Evolutionary conservation across 2,329 filamentous ascomycete genomes (phyloP).

Genomic region (Bipolaris bicolor): DNA sequence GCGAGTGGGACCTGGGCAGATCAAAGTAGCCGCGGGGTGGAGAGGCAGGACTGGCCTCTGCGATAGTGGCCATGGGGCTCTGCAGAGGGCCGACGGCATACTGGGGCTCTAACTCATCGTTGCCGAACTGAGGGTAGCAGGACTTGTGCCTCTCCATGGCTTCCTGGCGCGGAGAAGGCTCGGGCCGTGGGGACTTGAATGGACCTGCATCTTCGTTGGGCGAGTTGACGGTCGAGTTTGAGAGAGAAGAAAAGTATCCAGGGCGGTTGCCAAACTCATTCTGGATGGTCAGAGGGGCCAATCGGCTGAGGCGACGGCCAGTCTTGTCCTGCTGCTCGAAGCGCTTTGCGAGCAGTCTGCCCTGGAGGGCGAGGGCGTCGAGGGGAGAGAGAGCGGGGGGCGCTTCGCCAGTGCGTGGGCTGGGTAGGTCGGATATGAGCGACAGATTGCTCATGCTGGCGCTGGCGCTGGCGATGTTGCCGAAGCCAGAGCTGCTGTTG

Average conservation of each 20-base stretch:
- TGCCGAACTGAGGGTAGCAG: constrained; percentile 44
- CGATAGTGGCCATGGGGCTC: constrained; percentile 44
- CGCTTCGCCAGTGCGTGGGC: constrained; percentile 61
- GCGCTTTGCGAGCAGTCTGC: constrained; percentile 83
- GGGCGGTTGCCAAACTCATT: constrained; percentile 80
- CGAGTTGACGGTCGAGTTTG: constrained; percentile 60
- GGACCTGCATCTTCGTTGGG: constrained; percentile 56
- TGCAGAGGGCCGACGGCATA: constrained; percentile 37
- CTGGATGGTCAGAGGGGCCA: constrained; percentile 81
- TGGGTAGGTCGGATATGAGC: constrained; percentile 50
- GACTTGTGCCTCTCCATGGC: constrained; percentile 45
- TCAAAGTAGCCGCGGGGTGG: constrained; percentile 53
- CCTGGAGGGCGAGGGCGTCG: constrained; percentile 93
- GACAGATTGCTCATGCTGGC: constrained; percentile 44
- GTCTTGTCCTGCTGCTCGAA: constrained; percentile 75
- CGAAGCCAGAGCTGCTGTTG: constrained; percentile 10
- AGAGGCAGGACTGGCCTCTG: constrained; percentile 36
- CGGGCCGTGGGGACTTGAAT: constrained; percentile 32
- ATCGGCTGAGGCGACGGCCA: constrained; percentile 80
- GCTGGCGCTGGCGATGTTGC: constrained; percentile 27
- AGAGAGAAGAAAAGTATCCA: constrained; percentile 80
- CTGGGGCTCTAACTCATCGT: constrained; percentile 37
- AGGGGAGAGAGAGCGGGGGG: constrained; percentile 92
- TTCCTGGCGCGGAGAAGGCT: constrained; percentile 38
- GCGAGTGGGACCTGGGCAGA: constrained; percentile 54